Base-by-base conservation (phyloP, 2,329 filamentous ascomycete genomes). In the Sporothrix luriei region DNA sequence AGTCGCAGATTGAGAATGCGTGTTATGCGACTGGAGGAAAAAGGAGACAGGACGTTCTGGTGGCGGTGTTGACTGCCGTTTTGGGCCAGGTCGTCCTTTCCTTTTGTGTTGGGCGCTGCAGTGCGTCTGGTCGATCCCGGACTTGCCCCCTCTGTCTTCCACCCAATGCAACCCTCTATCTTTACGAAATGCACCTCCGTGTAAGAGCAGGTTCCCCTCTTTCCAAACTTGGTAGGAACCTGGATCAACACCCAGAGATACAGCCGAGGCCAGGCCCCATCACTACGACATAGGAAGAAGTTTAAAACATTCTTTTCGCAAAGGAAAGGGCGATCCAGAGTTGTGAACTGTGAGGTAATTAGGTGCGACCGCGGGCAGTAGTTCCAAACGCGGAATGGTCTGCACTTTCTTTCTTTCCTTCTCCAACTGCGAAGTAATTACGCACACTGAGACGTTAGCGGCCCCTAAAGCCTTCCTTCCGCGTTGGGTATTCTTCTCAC, bases 221-320 rank as follows among this genome's bases (percentile, higher is more conserved):
- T 69, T 61, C 68, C 68, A 69, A 51, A 69, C 61, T 59, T 66
- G 40, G 62, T 40, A 69, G 48, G 61, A 66, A 66, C 61, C 51
- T 70, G 68, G 62, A 26, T 33, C 33, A 33, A 33, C 33, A 33
- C 9, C 29, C 33, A 33, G 33, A 33, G 33, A 33, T 9, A 33
- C 33, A 6, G 33, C 33, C 33, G 33, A 21, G 26, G 52, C 29
- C 52, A 29, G 26, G 26, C 29, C 26, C 19, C 52, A 33, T 29
- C 52, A 43, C n/a, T 29, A 59, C n/a, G n/a, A n/a, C n/a, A n/a
- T n/a, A n/a, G n/a, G 33, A 52, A 55, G 16, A 59, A 19, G 10
- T n/a, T 19, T 16, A 59, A 11, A n/a, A 21, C 29, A 19, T 59
- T 19, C 19, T 40, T 33, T 33, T 43, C 55, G 38, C n/a, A n/a